A percentile compares a stretch with the other conserved stretches of the same genome.
phyloP scores from a whole-genome alignment of 176 grass and related monocot species.

The Zizania latifolia region DNA sequence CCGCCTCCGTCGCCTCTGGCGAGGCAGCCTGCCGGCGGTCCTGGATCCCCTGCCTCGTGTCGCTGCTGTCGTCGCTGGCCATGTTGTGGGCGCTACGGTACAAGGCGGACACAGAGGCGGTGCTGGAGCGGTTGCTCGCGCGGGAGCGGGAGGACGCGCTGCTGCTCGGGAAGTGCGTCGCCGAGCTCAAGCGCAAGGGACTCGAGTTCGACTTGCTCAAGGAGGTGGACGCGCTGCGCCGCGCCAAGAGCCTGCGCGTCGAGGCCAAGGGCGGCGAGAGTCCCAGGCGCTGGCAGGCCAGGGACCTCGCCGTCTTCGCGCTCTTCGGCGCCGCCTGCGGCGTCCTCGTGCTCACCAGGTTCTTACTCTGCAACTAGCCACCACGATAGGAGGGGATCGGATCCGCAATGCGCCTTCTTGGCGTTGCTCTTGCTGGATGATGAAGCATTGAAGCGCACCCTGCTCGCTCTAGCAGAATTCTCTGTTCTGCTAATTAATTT shows the following conservation, averaged over 20 bases:
- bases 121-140: slow-evolving; percentile 60
- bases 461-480: slow-evolving; percentile 39
- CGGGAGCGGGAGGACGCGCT: slow-evolving; percentile 77
- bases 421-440: not conserved
- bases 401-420: too few relatives aligned
- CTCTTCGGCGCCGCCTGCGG: slow-evolving; percentile 57
- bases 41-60: slow-evolving; percentile 81
- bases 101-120: slow-evolving; percentile 74
- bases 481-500: slow-evolving; percentile 73
- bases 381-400: too few relatives aligned
- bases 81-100: slow-evolving; percentile 89
- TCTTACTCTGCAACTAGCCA: slow-evolving; percentile 62
- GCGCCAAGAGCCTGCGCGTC: slow-evolving; percentile 80
- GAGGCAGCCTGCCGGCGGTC: slow-evolving; percentile 38
- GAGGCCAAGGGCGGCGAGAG: slow-evolving; percentile 55
- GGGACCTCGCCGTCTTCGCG: slow-evolving; percentile 55
- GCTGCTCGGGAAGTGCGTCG: slow-evolving; percentile 63
- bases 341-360: slow-evolving; percentile 67
- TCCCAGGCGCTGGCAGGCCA: slow-evolving; percentile 40
- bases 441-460: too few relatives aligned
- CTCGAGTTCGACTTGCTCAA: slow-evolving; percentile 83
- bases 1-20: slow-evolving; percentile 35
- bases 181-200: slow-evolving; percentile 72
- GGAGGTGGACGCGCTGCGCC: slow-evolving; percentile 83
- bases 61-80: slow-evolving; percentile 60